Conservation (phyloP, 306 rosid genomes). For the Citrullus amarus region DNA sequence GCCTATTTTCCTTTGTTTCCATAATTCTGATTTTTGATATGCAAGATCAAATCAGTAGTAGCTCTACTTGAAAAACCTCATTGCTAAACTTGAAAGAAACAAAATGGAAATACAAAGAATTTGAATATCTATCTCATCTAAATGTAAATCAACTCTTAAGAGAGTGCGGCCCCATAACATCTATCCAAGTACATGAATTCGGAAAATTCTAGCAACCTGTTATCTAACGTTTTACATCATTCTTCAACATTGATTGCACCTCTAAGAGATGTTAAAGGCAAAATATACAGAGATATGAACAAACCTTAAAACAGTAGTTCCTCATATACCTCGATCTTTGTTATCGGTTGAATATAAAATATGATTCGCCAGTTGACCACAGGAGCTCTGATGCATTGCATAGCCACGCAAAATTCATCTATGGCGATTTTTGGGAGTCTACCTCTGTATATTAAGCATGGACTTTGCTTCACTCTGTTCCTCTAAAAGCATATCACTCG, state of each 20-base stretch:
- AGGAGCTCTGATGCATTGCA: background rate
- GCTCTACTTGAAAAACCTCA: background rate
- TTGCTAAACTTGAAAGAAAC: too few relatives aligned
- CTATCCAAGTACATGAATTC: background rate
- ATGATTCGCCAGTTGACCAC: background rate
- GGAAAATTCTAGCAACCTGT: background rate
- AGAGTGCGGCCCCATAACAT: background rate
- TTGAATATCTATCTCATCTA: background rate
- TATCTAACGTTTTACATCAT: background rate
- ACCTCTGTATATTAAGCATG: slow-evolving; percentile 51
- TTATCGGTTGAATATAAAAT: background rate
- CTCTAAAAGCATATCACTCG: slow-evolving; percentile 55
- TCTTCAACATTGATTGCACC: background rate
- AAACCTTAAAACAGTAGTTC: background rate
- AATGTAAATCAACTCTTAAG: background rate
- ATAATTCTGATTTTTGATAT: too few relatives aligned
- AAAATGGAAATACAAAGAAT: background rate
- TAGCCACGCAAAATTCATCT: background rate
- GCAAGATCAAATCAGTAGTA: too few relatives aligned
- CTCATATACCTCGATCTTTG: background rate
- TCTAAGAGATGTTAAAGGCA: background rate
- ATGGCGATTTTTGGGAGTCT: background rate
- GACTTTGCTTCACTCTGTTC: slow-evolving; percentile 62
- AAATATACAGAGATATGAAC: background rate
- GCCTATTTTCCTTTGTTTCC: too few relatives aligned